Percentiles rank a stretch among this genome's conserved stretches.
Evolutionary conservation across 768 basidiomycete genomes (phyloP).

Genomic region (Fistulinella prunicolor): DNA sequence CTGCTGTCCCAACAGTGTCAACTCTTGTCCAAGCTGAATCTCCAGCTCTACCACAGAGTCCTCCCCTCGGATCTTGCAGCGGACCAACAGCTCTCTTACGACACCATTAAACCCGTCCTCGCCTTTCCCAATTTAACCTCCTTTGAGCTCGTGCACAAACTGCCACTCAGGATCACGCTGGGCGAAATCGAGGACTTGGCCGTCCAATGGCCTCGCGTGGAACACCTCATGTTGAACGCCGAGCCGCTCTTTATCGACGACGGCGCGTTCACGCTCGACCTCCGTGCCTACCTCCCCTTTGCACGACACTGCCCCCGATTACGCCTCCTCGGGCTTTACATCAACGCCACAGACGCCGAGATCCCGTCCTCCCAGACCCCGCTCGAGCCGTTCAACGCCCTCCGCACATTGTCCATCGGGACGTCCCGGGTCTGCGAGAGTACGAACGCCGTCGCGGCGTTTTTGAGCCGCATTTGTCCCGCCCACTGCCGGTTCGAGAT

Average conservation of each 20-base stretch:
- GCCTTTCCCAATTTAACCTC: conserved; percentile 25
- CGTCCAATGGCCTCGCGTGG: conserved; percentile 42
- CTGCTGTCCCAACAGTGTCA: conserved; percentile 47
- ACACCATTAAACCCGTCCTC: conserved; percentile 37
- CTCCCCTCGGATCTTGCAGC: conserved; percentile 11
- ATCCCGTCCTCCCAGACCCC: conserved; percentile 5
- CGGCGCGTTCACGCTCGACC: conserved; percentile 29
- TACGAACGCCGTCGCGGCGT: conserved; percentile 45
- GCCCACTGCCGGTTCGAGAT: conserved; percentile 39
- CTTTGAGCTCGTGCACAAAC: conserved; percentile 36
- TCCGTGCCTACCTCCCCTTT: conserved; percentile 39
- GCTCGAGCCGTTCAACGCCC: conserved; percentile 20
- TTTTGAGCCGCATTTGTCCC: conserved; percentile 52
- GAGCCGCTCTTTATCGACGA: conserved; percentile 38
- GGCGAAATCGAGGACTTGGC: conserved; percentile 48
- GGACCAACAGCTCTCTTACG: conserved; percentile 32
- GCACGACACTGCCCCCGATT: conserved; percentile 39
- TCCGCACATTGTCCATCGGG: conserved; percentile 42
- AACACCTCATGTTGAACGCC: conserved; percentile 43
- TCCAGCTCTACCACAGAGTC: conserved; percentile 32
- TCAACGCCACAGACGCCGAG: conserved; percentile 32
- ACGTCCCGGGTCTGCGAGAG: conserved; percentile 47
- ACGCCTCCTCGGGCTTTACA: conserved; percentile 35
- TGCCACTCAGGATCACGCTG: conserved; percentile 33
- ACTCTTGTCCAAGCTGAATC: conserved; percentile 42